Percentiles rank a stretch among this genome's conserved stretches.
These are phyloP conservation scores for Trichophyton equinum DNA, from an alignment of 2,329 filamentous ascomycete species.

Conservation along the genomic window DNA sequence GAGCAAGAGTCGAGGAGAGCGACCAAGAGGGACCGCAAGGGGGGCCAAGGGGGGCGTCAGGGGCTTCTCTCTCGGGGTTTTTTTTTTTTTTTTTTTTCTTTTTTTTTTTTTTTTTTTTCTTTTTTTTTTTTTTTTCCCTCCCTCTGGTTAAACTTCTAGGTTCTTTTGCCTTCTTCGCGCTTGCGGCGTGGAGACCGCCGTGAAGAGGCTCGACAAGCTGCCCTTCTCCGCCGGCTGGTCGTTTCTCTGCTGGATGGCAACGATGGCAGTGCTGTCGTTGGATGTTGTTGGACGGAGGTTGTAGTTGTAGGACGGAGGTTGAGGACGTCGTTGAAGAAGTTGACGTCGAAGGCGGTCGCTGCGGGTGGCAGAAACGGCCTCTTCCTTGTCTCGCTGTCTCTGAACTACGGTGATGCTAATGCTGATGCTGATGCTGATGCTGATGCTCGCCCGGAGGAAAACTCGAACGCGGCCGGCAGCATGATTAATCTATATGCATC, in stretches of 20 bases:
- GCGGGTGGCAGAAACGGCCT: too few species aligned
- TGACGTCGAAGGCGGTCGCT: too few species aligned
- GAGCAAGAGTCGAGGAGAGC: neutral
- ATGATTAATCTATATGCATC: neutral
- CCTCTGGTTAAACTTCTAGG: too few species aligned
- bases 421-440: too few species aligned
- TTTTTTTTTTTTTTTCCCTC: neutral
- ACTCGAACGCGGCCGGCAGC: neutral
- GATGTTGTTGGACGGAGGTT: neutral
- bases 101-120: neutral
- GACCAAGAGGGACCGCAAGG: neutral
- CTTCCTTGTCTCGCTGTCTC: too few species aligned
- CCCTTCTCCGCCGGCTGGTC: neutral
- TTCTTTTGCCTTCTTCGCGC: neutral
- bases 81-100: neutral
- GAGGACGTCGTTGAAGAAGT: too few species aligned
- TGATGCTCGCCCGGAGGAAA: neutral
- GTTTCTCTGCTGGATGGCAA: neutral
- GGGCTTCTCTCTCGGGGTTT: neutral
- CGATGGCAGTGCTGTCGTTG: neutral
- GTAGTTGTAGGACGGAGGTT: too few species aligned
- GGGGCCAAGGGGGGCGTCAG: neutral
- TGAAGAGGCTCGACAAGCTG: neutral
- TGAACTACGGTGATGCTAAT: too few species aligned
- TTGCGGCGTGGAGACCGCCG: neutral